phyloP scores from a whole-genome alignment of 2,329 filamentous ascomycete genomes.

The Aspergillus intermedius region DNA sequence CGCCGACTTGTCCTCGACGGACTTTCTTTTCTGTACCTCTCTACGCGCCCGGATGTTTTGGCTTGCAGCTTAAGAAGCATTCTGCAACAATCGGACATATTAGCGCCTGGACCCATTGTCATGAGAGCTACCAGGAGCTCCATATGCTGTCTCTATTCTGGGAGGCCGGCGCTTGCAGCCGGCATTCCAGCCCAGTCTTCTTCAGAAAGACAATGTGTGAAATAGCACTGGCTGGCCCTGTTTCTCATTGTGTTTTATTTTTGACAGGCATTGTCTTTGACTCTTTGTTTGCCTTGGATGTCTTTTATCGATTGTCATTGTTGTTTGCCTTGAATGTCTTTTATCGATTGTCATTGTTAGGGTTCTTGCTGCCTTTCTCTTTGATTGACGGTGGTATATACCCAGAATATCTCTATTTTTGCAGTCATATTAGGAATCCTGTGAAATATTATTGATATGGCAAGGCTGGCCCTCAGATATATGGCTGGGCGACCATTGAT shows the following conservation, averaged over 20 bases:
- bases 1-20: not conserved
- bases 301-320: constrained; percentile 4
- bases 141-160: constrained; percentile 18
- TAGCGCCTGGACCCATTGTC: constrained; percentile 4
- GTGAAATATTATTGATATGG: constrained; percentile 10
- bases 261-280: not conserved
- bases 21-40: not conserved
- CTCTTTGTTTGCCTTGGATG: not conserved
- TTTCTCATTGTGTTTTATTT: constrained; percentile 1
- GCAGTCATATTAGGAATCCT: not conserved
- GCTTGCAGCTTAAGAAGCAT: not conserved
- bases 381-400: not conserved
- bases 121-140: constrained; percentile 20
- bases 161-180: constrained; percentile 25
- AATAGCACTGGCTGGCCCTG: constrained; percentile 5
- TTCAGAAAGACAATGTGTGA: constrained; percentile 15
- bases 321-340: not conserved
- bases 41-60: constrained; percentile 7
- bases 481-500: constrained; percentile 6
- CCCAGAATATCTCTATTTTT: not conserved
- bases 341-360: not conserved
- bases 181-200: constrained; percentile 8
- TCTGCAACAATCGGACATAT: not conserved
- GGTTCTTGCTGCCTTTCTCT: not conserved
- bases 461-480: constrained; percentile 4